phyloP scores from a whole-genome alignment of 2,329 filamentous ascomycete species.

The Nannizzia gypsea region DNA sequence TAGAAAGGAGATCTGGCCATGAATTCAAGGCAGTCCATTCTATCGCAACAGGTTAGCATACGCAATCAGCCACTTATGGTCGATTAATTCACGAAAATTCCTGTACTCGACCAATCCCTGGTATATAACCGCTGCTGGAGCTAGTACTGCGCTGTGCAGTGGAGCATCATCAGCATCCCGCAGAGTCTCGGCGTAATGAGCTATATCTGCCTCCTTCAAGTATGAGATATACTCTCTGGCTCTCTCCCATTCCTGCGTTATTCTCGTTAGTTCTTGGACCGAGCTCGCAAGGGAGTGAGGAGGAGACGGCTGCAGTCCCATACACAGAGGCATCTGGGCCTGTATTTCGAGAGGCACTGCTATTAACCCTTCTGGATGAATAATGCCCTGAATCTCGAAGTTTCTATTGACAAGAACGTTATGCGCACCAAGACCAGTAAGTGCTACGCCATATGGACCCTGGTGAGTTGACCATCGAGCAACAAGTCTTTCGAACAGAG shows the following conservation, averaged over 20 bases:
- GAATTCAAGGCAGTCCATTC: background rate
- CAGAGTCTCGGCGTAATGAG: background rate
- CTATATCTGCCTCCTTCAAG: background rate
- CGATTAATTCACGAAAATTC: background rate
- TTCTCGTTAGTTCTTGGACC: background rate
- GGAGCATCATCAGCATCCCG: background rate
- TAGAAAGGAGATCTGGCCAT: background rate
- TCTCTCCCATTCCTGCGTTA: background rate
- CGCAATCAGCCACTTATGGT: background rate
- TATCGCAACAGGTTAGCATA: background rate
- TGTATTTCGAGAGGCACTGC: slow-evolving; percentile 9
- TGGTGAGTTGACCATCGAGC: background rate
- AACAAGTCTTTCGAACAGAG: background rate
- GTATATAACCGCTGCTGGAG: background rate
- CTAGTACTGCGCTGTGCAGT: background rate
- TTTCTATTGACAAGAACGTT: slow-evolving; percentile 14
- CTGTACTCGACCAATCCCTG: background rate
- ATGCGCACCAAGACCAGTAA: slow-evolving; percentile 13
- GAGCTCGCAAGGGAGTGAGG: background rate
- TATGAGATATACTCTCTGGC: background rate
- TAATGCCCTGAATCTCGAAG: slow-evolving; percentile 12
- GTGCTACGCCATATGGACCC: slow-evolving; percentile 11
- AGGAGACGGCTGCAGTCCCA: background rate
- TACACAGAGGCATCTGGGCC: background rate
- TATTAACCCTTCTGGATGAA: slow-evolving; percentile 14